Conservation (phyloP, 2,329 filamentous ascomycete species). For the Calycina herbarum region DNA sequence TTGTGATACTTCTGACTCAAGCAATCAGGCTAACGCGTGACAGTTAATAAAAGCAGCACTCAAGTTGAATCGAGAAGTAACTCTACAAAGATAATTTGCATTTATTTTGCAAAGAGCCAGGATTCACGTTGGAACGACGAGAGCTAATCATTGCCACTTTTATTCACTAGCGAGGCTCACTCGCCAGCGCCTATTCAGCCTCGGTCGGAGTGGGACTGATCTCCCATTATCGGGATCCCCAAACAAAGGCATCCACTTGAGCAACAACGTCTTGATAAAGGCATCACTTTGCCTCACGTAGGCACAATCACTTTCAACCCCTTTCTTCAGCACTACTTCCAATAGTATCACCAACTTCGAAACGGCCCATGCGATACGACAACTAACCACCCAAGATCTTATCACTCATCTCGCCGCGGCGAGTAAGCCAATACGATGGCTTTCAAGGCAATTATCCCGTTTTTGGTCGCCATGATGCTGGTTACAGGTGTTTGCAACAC, state of each 20-base stretch:
- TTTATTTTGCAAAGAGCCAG: no score
- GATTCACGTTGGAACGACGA: no score
- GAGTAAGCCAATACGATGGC: conserved; percentile 55
- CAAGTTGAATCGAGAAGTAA: neutral
- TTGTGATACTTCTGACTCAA: no score
- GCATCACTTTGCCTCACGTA: neutral
- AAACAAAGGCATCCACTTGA: conserved; percentile 6
- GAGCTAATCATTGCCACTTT: no score
- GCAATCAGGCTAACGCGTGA: no score
- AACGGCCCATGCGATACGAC: neutral
- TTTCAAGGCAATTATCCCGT: conserved; percentile 69
- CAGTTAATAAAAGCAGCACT: neutral
- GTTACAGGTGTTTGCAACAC: conserved; percentile 96
- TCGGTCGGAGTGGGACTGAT: conserved; percentile 7
- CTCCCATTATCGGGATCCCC: neutral
- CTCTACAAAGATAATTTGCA: neutral
- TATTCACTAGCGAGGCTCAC: conserved; percentile 3
- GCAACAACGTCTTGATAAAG: neutral
- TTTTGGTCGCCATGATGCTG: conserved; percentile 95
- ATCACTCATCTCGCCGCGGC: conserved; percentile 1
- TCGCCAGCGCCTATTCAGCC: conserved; percentile 8
- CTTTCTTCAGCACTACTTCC: neutral
- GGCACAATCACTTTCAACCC: neutral
- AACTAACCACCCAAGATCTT: neutral
- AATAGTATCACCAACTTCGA: neutral